Base-by-base conservation (phyloP, 306 rosid species). In the Medicago lupulina region DNA sequence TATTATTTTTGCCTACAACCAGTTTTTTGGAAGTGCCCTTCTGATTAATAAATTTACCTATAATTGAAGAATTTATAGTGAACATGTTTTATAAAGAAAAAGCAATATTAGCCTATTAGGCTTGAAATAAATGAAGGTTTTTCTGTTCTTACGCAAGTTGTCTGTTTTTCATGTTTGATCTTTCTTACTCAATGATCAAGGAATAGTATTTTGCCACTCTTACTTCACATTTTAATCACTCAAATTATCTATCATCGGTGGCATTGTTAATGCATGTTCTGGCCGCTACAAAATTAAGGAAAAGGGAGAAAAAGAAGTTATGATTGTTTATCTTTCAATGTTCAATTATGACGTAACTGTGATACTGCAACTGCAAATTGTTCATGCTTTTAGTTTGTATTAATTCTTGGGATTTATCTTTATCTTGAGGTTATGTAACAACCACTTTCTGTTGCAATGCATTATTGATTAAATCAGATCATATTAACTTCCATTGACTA, bases 321-420 rank as follows among this genome's bases (percentile, higher is more conserved):
- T 60, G 12, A 19, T 57, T 65, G 44, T 69, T n/a, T 28, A 66
- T 74, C 53, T 69, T 61, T 34, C 16, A 21, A 49, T 69, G 59
- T 61, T 50, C 46, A 71, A 16, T 59, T 67, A 47, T 76, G 69
- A 69, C 61, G n/a, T 75, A 11, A 18, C 28, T 19, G 51, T 40
- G 19, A 46, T 68, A 17, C 28, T 38, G 66, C 66, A 38, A 69
- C 41, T 40, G 76, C 69, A 18, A 41, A 68, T 74, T 44, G 18
- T 49, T 43, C 46, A 6, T 59, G 51, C 62, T 18, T 51, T 21
- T 21, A 57, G 31, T 59, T 66, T 50, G 49, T 46, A 44, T 36
- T 43, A 31, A 25, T 72, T 18, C 17, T 11, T 10, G 8, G 8
- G 2, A 18, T 77, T 77, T 58, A 36, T 62, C 64, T 43, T 34